phyloP scores from a whole-genome alignment of 257 asterid genomes.

The Nicotiana sylvestris region DNA sequence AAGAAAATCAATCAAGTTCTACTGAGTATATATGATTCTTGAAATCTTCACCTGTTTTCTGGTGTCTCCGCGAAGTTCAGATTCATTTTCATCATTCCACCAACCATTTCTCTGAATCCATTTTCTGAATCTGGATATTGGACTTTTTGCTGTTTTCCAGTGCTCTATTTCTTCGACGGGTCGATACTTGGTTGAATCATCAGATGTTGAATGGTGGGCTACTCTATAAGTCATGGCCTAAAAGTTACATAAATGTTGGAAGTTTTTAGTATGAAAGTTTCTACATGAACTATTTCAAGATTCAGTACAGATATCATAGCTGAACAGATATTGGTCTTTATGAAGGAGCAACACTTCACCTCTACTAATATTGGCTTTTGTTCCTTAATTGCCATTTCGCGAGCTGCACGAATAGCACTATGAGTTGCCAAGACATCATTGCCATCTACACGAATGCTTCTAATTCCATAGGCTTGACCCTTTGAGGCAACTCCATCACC shows the following conservation, averaged over 20 bases:
- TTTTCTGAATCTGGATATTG: slow-evolving; percentile 57
- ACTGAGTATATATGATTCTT: neutral
- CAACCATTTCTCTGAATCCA: slow-evolving; percentile 70
- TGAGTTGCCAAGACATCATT: slow-evolving; percentile 83
- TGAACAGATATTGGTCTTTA: neutral
- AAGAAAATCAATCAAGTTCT: neutral
- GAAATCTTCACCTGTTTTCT: slow-evolving; percentile 54
- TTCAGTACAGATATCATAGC: neutral
- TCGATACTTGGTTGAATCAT: slow-evolving; percentile 89
- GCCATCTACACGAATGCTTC: slow-evolving; percentile 80
- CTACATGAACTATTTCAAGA: neutral
- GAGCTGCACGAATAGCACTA: slow-evolving; percentile 56
- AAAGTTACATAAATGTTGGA: neutral
- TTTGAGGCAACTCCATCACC: slow-evolving; percentile 88
- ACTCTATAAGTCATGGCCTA: slow-evolving; percentile 83
- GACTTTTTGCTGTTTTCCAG: slow-evolving; percentile 66
- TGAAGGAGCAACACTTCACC: slow-evolving; percentile 35
- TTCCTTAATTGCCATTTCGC: slow-evolving; percentile 65
- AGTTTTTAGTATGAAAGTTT: neutral
- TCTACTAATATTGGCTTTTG: slow-evolving; percentile 77
- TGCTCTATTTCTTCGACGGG: slow-evolving; percentile 60
- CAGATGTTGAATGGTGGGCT: slow-evolving; percentile 92
- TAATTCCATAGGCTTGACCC: slow-evolving; percentile 79
- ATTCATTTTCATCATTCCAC: slow-evolving; percentile 78
- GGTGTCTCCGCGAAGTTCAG: slow-evolving; percentile 39